Conservation (phyloP, 768 basidiomycete genomes). For the Leccinum subgranulosum region DNA sequence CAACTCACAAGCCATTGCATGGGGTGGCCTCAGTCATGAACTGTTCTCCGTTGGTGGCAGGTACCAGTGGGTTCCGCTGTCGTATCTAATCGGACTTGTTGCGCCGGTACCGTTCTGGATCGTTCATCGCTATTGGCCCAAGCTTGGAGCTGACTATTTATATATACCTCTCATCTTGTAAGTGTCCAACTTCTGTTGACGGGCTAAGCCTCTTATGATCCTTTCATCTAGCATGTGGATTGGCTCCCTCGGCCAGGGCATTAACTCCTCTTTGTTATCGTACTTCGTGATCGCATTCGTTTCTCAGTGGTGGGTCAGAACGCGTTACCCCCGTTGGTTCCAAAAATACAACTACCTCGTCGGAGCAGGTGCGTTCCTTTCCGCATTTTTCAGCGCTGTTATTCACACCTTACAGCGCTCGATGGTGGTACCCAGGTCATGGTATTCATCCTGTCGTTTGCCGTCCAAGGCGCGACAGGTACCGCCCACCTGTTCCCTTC, state of each 20-base stretch:
- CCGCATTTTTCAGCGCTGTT: neutral
- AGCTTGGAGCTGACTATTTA: constrained; percentile 21
- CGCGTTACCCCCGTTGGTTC: constrained; percentile 36
- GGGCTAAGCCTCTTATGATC: neutral
- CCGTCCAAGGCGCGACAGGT: constrained; percentile 51
- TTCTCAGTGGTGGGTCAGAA: constrained; percentile 39
- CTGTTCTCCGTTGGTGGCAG: constrained; percentile 31
- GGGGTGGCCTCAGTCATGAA: constrained; percentile 37
- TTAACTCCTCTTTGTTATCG: constrained; percentile 24
- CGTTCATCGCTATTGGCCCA: constrained; percentile 35
- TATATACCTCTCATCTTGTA: constrained; percentile 33
- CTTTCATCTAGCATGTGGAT: constrained; percentile 12
- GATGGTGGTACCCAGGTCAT: constrained; percentile 47
- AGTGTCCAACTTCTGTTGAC: constrained; percentile 1
- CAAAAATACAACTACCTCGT: constrained; percentile 36
- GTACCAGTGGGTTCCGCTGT: constrained; percentile 41
- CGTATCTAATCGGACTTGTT: constrained; percentile 31
- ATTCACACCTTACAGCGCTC: constrained; percentile 23
- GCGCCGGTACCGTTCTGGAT: constrained; percentile 42
- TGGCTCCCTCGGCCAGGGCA: constrained; percentile 22
- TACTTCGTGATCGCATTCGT: constrained; percentile 26
- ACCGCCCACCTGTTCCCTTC: constrained; percentile 47
- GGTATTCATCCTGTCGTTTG: constrained; percentile 50
- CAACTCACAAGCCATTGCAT: constrained; percentile 35
- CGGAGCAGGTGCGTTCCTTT: constrained; percentile 38